These are phyloP conservation scores for Stropharia rugosoannulata DNA, from an alignment of 768 basidiomycete genomes.

Conservation along the genomic window DNA sequence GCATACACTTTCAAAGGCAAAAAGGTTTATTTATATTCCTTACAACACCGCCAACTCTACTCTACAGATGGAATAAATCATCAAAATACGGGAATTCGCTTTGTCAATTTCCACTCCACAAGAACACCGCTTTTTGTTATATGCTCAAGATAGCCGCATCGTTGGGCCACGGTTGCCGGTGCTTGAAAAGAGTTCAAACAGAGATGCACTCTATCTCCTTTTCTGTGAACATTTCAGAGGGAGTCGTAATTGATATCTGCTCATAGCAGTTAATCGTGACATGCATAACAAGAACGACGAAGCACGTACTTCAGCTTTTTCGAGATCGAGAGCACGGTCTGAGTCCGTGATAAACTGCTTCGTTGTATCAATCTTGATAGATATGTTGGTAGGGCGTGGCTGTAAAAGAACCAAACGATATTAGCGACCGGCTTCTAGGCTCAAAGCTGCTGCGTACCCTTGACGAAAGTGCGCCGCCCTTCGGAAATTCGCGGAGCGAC, in stretches of 20 bases:
- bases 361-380: slow-evolving; percentile 56
- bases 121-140: too few relatives aligned
- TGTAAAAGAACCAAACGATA: not conserved
- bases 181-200: too few relatives aligned
- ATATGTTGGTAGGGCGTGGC: slow-evolving; percentile 44
- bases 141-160: too few relatives aligned
- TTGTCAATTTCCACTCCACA: too few relatives aligned
- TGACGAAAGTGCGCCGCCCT: slow-evolving; percentile 27
- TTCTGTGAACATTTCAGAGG: not conserved
- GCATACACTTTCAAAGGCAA: too few relatives aligned
- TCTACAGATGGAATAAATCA: too few relatives aligned
- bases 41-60: too few relatives aligned
- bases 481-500: slow-evolving; percentile 38
- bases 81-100: too few relatives aligned
- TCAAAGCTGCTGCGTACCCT: slow-evolving; percentile 22
- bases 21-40: too few relatives aligned
- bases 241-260: slow-evolving; percentile 1
- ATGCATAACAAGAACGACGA: not conserved
- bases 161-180: too few relatives aligned
- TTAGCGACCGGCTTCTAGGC: not conserved
- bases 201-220: not conserved
- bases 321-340: slow-evolving; percentile 28
- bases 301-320: slow-evolving; percentile 19
- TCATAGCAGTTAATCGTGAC: not conserved
- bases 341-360: slow-evolving; percentile 46